Conservation (phyloP, 1,284 basidiomycete genomes). For the Sphaerobolus stellatus region DNA sequence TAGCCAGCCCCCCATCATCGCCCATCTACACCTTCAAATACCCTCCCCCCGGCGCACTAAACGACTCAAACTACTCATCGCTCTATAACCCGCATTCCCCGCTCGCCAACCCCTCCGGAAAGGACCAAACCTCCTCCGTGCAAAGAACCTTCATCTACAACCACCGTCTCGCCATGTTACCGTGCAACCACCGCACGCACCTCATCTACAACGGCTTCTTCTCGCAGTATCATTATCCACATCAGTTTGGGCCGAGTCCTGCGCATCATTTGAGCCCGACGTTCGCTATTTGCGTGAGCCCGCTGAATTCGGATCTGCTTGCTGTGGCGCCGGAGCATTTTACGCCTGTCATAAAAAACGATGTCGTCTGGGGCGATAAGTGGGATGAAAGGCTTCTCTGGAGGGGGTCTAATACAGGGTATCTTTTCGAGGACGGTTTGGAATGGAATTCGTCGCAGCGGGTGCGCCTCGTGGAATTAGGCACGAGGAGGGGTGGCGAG, state of each 20-base stretch:
- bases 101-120: too few relatives aligned
- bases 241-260: constrained; percentile 49
- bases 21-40: too few relatives aligned
- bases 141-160: constrained; percentile 52
- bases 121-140: too few relatives aligned
- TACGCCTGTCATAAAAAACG: too few relatives aligned
- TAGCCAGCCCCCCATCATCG: too few relatives aligned
- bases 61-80: too few relatives aligned
- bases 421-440: constrained; percentile 38
- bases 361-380: constrained; percentile 58
- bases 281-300: constrained; percentile 55
- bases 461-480: constrained; percentile 34
- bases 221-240: constrained; percentile 24
- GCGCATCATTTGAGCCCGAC: constrained; percentile 46
- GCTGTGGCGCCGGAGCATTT: constrained; percentile 49
- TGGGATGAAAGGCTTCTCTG: constrained; percentile 56
- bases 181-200: constrained; percentile 53
- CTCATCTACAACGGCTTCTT: constrained; percentile 55
- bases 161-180: constrained; percentile 53
- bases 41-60: too few relatives aligned
- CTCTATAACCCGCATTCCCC: too few relatives aligned
- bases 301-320: constrained; percentile 60
- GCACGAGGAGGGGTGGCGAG: constrained; percentile 37
- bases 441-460: constrained; percentile 58
- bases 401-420: constrained; percentile 67